Conservation (phyloP, 352 stramenopile species). For the Saprolegnia diclina region DNA sequence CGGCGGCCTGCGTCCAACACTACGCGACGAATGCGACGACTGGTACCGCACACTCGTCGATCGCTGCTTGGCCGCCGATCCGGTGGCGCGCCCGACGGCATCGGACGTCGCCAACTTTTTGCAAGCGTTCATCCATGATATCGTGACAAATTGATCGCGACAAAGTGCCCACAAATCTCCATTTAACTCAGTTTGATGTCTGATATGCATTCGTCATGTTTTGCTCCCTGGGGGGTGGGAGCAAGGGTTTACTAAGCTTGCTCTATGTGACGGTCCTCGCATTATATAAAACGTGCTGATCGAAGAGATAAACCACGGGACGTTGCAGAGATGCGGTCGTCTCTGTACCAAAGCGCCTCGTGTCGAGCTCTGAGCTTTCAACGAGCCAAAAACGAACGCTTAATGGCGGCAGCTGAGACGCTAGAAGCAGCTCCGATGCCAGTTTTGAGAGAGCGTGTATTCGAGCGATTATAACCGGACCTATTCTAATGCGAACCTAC, state of each 20-base stretch:
- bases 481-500: too few species aligned
- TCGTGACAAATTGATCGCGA: not conserved
- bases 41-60: not conserved
- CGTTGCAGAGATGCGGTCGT: too few species aligned
- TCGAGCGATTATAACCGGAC: too few species aligned
- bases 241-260: not conserved
- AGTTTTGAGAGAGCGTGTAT: too few species aligned
- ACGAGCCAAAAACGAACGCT: too few species aligned
- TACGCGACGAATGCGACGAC: not conserved
- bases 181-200: conserved; percentile 2
- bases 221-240: too few species aligned
- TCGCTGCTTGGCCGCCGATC: not conserved
- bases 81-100: not conserved
- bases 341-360: too few species aligned
- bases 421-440: too few species aligned
- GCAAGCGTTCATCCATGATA: not conserved
- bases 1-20: not conserved
- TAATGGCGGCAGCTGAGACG: too few species aligned
- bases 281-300: not conserved
- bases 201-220: too few species aligned
- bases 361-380: too few species aligned
- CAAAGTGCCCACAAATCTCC: not conserved
- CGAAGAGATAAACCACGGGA: too few species aligned
- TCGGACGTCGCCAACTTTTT: not conserved
- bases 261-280: not conserved